Evolutionary conservation across 176 grass and related monocot genomes (phyloP).

Genomic region (Cymbopogon citratus): DNA sequence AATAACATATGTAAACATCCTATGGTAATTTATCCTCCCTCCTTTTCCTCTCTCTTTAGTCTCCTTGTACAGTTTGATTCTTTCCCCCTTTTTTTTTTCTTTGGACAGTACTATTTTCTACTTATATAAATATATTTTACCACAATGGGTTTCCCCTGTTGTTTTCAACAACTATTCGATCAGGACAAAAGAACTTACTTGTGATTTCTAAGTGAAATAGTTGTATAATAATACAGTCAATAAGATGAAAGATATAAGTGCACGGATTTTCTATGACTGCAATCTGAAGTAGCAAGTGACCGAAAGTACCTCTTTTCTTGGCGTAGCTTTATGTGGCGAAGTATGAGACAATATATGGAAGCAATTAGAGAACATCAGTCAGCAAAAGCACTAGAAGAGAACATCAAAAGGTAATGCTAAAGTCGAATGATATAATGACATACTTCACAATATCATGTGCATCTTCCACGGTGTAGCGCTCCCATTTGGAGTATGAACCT

Average conservation of each 20-base stretch:
- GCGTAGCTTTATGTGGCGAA: constrained; percentile 62
- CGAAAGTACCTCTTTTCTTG: constrained; percentile 77
- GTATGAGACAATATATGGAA: constrained; percentile 27
- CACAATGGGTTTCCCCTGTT: neutral
- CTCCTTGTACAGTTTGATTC: neutral
- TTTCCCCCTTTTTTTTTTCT: neutral
- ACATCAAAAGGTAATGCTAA: constrained; percentile 10
- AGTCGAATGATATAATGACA: constrained; percentile 3
- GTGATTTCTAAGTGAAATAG: neutral
- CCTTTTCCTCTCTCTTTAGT: neutral
- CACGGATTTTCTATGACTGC: neutral
- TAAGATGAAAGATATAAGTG: neutral
- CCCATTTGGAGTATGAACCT: constrained; percentile 77
- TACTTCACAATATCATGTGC: constrained; percentile 89
- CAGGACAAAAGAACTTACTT: neutral
- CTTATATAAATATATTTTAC: neutral
- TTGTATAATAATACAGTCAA: neutral
- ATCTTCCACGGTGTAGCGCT: constrained; percentile 84
- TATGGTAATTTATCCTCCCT: neutral
- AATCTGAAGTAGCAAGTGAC: neutral
- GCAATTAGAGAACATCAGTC: constrained; percentile 29
- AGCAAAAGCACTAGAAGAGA: neutral
- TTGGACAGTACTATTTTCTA: neutral
- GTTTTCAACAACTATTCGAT: too few species aligned
- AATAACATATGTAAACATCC: neutral